Evolutionary conservation across 495 filamentous ascomycete species (phyloP).

Genomic region (Aspergillus heteromorphus): DNA sequence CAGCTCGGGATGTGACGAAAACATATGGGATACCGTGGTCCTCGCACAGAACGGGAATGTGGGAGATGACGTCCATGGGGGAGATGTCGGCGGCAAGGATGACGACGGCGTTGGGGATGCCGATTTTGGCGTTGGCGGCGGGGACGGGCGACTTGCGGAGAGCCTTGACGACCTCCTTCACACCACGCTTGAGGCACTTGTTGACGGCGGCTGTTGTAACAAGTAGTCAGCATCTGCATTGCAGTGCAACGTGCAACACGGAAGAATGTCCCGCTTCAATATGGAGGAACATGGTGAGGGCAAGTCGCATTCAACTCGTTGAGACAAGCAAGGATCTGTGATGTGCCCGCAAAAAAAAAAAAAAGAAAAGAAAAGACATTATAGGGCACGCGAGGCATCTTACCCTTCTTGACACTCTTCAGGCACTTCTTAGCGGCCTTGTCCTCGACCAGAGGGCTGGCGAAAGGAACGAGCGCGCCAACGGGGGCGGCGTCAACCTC

Average conservation of each 20-base stretch:
- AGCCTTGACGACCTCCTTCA: constrained; percentile 97
- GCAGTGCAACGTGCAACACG: not conserved
- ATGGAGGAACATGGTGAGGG: no score
- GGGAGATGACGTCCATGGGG: constrained; percentile 94
- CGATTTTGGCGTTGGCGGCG: constrained; percentile 44
- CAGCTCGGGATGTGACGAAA: constrained; percentile 79
- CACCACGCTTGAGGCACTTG: constrained; percentile 91
- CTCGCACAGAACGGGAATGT: constrained; percentile 95
- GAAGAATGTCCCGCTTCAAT: not conserved
- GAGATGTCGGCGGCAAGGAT: constrained; percentile 95
- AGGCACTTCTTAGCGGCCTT: constrained; percentile 89
- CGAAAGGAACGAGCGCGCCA: constrained; percentile 87
- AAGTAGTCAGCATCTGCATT: constrained; percentile 19
- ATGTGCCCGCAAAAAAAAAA: constrained; percentile 1
- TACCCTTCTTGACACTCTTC: constrained; percentile 92
- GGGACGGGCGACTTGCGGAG: constrained; percentile 76
- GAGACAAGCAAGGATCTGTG: not conserved
- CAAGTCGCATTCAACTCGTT: not conserved
- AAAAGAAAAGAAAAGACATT: no score
- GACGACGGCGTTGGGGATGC: constrained; percentile 64
- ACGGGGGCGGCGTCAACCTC: constrained; percentile 49
- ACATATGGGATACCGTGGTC: constrained; percentile 94
- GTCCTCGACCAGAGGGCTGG: constrained; percentile 82
- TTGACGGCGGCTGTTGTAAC: constrained; percentile 69
- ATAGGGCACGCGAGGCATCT: constrained; percentile 19